A percentile compares a stretch with the other conserved stretches of the same genome.
Evolutionary conservation across 306 rosid genomes (phyloP).

Genomic region (Hylodesmum podocarpum): DNA sequence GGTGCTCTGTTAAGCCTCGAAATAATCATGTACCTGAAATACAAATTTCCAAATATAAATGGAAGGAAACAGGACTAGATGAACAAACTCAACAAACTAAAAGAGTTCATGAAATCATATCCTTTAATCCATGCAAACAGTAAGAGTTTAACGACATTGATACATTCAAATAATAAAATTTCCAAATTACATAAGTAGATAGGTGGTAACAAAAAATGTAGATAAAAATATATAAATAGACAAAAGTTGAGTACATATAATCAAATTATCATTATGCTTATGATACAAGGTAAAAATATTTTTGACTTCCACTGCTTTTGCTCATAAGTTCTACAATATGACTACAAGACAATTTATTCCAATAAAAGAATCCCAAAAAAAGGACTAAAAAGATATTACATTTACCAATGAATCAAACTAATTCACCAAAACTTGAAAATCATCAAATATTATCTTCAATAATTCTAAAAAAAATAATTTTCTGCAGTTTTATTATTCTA

Average conservation of each 20-base stretch:
- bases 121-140: slow-evolving; percentile 24
- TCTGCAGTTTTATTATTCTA: neutral
- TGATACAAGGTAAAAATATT: neutral
- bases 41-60: slow-evolving; percentile 38
- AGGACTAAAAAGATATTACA: neutral
- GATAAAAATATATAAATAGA: slow-evolving; percentile 8
- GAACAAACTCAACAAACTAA: neutral
- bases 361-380: neutral
- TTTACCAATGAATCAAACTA: neutral
- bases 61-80: slow-evolving; percentile 22
- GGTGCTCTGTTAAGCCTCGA: slow-evolving; percentile 73
- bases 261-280: neutral
- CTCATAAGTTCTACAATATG: slow-evolving; percentile 1
- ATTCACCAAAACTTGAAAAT: slow-evolving; percentile 9
- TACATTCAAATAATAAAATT: slow-evolving; percentile 1
- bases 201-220: neutral
- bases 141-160: neutral
- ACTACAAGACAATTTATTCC: neutral
- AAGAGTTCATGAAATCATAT: slow-evolving; percentile 7
- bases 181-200: slow-evolving; percentile 2
- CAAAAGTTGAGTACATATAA: neutral
- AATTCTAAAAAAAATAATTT: neutral
- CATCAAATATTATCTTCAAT: neutral
- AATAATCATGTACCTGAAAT: slow-evolving; percentile 83
- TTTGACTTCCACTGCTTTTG: neutral